Base-by-base conservation (phyloP, 2,329 filamentous ascomycete species). In the Ascochyta lentis region DNA sequence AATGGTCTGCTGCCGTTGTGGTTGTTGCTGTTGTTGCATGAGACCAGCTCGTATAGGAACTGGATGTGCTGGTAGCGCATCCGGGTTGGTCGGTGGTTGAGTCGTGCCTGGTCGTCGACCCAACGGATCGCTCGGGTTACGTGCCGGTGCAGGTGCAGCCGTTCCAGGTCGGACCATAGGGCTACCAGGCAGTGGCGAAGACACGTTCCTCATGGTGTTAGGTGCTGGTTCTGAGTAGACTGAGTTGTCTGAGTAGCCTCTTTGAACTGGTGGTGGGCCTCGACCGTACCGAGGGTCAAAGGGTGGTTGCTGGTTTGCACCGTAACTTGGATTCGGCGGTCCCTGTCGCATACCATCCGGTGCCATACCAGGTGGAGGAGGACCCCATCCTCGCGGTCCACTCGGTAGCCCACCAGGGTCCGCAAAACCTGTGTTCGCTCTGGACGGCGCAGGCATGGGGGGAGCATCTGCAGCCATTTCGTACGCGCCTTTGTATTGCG, bases 401-500 rank as follows among this genome's bases (percentile, higher is more conserved):
- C 49, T 63, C 24, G 72, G 66, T 23, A 70, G 44, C 9, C 70
- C 67, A 51, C 59, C 63, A 4, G 59, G 44, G 13, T 48, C 58
- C 53, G 64, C 61, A 24, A 71, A 68, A 4, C 64, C 50, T 76
- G 82, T 68, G 81, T 76, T 37, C 77, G 63, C 68, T 45, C 65
- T 79, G 10, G 87, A 86, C 27, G 87, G 75, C 3, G 80, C 78
- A 15, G 73, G 73, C 35, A 76, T 60, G 1, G 67, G 66, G 22
- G 85, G 85, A 19, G 81, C 79, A 63, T 90, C 87, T 24, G 79
- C 82, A 2, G 85, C 86, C 83, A 93, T 89, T 67, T 92, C 90
- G 63, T 92, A 92, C 1, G 90, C 82, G 10, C 51, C 59, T 39
- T 68, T 65, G 15, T 74, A 71, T 40, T 72, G 72, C 0, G 62